Evolutionary conservation across 352 stramenopile species (phyloP), one percentile per base, ranked within the genome.

Genomic region (Globisporangium middletonii): DNA sequence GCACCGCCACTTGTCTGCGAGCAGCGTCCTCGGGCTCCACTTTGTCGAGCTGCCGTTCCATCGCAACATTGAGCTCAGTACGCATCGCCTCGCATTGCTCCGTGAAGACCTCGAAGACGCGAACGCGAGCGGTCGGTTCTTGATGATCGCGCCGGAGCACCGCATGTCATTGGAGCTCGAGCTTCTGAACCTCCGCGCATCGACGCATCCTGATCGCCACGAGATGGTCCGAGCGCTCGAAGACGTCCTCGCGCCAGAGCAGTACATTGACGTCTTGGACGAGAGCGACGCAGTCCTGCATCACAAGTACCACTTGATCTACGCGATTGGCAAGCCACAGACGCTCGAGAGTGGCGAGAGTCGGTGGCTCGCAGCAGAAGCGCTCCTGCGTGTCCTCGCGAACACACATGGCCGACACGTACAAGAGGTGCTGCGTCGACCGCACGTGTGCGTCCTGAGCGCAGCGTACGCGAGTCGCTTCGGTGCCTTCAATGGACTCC

Each of bases 81-180:
- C 33, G 9, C 28, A 50, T 1, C 63, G 64, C 11, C 47, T 83
- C 0, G 33, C 52, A 6, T 50, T 73, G 4, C 71, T 93, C 1
- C 58, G 51, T 1, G 65, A 89, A 38, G 46, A 23, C 0, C 28
- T 91, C 0, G 45, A 70, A 0, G 68, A 86, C 15, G 63, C 75
- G 9, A 77, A 74, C 53, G 13, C 48, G 2, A 59, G 60, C 44
- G 71, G 79, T 0, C 81, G 71, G 2, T 69, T 87, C 41, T 43
- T 96, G 27, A 68, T 96, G 16, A 65, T 97, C 41, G 71, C 91
- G 15, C 87, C 88, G 6, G 88, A 96, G 63, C 81, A 96, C 59
- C 76, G 88, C 11, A 77, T 96, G 48, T 97, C 89, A 23, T 68
- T 97, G 1, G 79, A 95, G 54, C 71, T 97, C 0, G 95, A 97